Evolutionary conservation across 768 basidiomycete species (phyloP).

Genomic region (Suillus weaverae): DNA sequence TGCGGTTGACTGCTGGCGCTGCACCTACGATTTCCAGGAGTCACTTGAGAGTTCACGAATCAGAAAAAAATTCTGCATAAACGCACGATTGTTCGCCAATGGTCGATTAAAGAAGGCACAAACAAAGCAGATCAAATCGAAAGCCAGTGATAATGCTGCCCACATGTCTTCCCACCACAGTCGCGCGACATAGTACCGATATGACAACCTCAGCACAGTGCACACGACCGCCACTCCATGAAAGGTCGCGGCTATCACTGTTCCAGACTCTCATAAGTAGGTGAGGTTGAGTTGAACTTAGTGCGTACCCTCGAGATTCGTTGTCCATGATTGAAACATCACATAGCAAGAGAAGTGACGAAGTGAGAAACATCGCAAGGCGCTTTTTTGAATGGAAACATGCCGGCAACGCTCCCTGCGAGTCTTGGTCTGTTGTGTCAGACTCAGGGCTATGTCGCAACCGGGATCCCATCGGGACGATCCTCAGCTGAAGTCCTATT

Average conservation of each 20-base stretch:
- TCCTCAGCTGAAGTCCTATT: neutral
- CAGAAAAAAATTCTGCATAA: neutral
- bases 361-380: neutral
- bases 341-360: neutral
- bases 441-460: neutral
- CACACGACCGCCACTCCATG: slow-evolving; percentile 23
- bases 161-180: slow-evolving; percentile 33
- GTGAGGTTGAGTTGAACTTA: neutral
- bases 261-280: neutral
- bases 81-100: neutral
- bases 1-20: neutral
- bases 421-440: neutral
- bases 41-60: slow-evolving; percentile 3
- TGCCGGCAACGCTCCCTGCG: neutral
- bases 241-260: slow-evolving; percentile 18
- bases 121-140: slow-evolving; percentile 18
- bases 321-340: neutral
- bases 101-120: slow-evolving; percentile 12
- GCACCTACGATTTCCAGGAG: neutral
- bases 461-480: neutral
- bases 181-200: slow-evolving; percentile 19
- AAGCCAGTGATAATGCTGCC: slow-evolving; percentile 21
- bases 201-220: slow-evolving; percentile 23
- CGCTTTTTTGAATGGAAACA: neutral
- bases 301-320: neutral